phyloP scores from a whole-genome alignment of 495 filamentous ascomycete species.

The Lasiosphaeria hispida region DNA sequence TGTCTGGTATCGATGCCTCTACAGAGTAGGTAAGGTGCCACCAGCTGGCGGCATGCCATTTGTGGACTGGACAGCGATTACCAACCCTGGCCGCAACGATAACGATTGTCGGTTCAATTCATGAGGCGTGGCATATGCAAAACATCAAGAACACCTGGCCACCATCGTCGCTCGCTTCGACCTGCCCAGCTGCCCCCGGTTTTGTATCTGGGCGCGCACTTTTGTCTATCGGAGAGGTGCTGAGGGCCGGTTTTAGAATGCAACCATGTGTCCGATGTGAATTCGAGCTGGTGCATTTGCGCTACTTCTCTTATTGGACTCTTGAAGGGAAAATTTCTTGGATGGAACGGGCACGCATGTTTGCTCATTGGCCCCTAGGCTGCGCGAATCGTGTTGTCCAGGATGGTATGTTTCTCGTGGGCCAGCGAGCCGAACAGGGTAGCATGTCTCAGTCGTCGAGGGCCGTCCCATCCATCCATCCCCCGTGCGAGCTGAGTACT shows the following conservation, averaged over 20 bases:
- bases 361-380: not conserved
- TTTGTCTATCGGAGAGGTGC: too few species aligned
- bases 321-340: not conserved
- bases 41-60: slow-evolving; percentile 21
- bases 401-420: not conserved
- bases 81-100: not conserved
- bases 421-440: too few species aligned
- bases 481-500: too few species aligned
- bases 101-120: not conserved
- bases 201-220: too few species aligned
- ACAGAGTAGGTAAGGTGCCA: slow-evolving; percentile 7
- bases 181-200: too few species aligned
- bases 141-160: slow-evolving; percentile 12
- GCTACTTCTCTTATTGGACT: slow-evolving; percentile 22
- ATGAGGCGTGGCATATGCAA: slow-evolving; percentile 15
- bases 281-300: slow-evolving; percentile 15
- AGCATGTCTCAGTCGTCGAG: too few species aligned
- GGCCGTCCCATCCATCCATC: too few species aligned
- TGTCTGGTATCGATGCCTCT: not conserved
- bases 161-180: too few species aligned
- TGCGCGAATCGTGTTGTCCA: not conserved
- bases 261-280: slow-evolving; percentile 8
- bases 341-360: not conserved
- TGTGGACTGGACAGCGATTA: not conserved
- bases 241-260: too few species aligned